phyloP scores from a whole-genome alignment of 1,139 yeast species.

The Saccharomyces hybrid region DNA sequence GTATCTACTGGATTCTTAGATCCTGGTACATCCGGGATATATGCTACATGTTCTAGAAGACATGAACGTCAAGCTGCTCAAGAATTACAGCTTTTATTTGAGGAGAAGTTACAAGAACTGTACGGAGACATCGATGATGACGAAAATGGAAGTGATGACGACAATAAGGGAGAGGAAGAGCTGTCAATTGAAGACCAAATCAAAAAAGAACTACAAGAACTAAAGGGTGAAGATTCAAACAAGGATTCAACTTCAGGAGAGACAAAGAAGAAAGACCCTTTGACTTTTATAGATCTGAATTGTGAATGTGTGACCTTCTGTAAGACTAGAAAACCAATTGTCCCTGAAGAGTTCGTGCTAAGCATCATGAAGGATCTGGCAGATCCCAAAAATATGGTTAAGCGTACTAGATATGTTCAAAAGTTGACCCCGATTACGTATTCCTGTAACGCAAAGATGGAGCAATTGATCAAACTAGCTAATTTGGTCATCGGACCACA shows the following conservation, averaged over 20 bases:
- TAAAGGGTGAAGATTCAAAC: constrained; percentile 35
- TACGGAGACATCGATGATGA: constrained; percentile 37
- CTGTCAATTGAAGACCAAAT: constrained; percentile 70
- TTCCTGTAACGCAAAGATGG: constrained; percentile 66
- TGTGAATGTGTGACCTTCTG: constrained; percentile 84
- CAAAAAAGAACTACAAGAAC: constrained; percentile 54
- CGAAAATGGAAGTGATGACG: constrained; percentile 32
- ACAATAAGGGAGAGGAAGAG: constrained; percentile 34
- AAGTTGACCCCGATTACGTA: constrained; percentile 71
- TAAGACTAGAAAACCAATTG: constrained; percentile 69
- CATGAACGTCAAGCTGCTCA: constrained; percentile 68
- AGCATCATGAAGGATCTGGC: constrained; percentile 55
- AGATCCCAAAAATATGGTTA: constrained; percentile 37
- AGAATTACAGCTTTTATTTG: constrained; percentile 59
- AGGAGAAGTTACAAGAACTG: constrained; percentile 50
- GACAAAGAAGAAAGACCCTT: constrained; percentile 38
- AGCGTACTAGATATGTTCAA: constrained; percentile 66
- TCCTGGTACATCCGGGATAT: constrained; percentile 77
- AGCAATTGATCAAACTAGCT: constrained; percentile 56
- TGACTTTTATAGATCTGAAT: constrained; percentile 60
- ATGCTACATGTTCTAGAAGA: constrained; percentile 77
- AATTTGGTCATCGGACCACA: constrained; percentile 54
- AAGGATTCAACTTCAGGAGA: constrained; percentile 20
- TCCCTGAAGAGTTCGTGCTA: constrained; percentile 65
- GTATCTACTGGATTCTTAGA: constrained; percentile 37